These are phyloP conservation scores for Saraca asoca DNA, from an alignment of 331 rosid genomes.

Conservation along the genomic window DNA sequence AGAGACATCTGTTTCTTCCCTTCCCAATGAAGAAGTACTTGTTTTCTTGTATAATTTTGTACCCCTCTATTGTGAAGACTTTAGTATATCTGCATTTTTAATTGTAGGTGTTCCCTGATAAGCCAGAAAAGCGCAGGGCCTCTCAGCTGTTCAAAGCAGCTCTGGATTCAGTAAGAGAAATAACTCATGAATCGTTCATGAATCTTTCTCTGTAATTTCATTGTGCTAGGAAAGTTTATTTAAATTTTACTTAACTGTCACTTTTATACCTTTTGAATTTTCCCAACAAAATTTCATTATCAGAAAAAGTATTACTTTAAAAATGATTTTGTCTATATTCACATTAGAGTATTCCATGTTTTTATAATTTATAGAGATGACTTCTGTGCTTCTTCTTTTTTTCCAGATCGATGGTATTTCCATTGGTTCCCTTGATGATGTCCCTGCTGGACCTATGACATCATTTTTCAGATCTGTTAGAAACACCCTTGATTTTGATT, in stretches of 20 bases:
- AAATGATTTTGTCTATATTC: not conserved
- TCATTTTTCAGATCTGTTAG: constrained; percentile 82
- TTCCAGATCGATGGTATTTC: constrained; percentile 74
- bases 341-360: constrained; percentile 11
- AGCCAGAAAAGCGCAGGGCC: constrained; percentile 87
- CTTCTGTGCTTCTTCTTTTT: constrained; percentile 22
- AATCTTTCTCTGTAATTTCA: constrained; percentile 9
- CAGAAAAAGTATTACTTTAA: not conserved
- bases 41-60: not conserved
- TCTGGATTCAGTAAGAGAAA: constrained; percentile 69
- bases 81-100: constrained; percentile 11
- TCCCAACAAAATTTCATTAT: constrained; percentile 15
- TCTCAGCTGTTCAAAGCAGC: constrained; percentile 77
- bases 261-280: not conserved
- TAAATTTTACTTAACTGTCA: no score
- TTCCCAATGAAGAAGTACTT: constrained; percentile 18
- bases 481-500: constrained; percentile 96
- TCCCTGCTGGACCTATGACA: constrained; percentile 76
- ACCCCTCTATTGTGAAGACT: not conserved
- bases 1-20: constrained; percentile 28
- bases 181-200: constrained; percentile 23
- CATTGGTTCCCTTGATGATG: constrained; percentile 85
- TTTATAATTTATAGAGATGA: constrained; percentile 7
- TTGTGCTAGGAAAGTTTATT: not conserved
- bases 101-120: constrained; percentile 91